phyloP scores from a whole-genome alignment of 2,329 filamentous ascomycete genomes.

The Botrytis byssoidea region DNA sequence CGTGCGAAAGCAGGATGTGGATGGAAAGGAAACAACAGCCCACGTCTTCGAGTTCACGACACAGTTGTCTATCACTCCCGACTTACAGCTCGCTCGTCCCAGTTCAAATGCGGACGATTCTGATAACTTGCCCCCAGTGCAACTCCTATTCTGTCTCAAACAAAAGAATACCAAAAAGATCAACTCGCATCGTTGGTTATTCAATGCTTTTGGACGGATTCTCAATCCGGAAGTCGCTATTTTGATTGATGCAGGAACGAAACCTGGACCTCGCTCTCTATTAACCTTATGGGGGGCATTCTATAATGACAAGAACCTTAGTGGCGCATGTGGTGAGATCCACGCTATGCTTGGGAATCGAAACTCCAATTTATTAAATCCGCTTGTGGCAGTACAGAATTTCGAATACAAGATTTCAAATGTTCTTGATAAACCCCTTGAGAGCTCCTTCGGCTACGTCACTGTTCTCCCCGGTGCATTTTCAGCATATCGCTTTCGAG shows the following conservation, averaged over 20 bases:
- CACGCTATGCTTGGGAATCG: slow-evolving; percentile 83
- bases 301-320: slow-evolving; percentile 99
- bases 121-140: slow-evolving; percentile 85
- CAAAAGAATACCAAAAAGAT: slow-evolving; percentile 99
- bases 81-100: slow-evolving; percentile 88
- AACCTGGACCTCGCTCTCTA: slow-evolving; percentile 88
- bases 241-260: slow-evolving; percentile 94
- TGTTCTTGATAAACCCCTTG: slow-evolving; percentile 95
- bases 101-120: slow-evolving; percentile 72
- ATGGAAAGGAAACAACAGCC: slow-evolving; percentile 92
- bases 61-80: slow-evolving; percentile 94
- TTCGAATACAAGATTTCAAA: slow-evolving; percentile 99
- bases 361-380: slow-evolving; percentile 75
- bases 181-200: slow-evolving; percentile 98
- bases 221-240: slow-evolving; percentile 97
- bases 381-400: slow-evolving; percentile 95
- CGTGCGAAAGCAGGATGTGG: slow-evolving; percentile 97
- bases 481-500: slow-evolving; percentile 95
- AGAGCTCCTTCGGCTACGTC: slow-evolving; percentile 96
- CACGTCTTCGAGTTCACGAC: slow-evolving; percentile 99
- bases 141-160: slow-evolving; percentile 99
- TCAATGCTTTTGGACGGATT: slow-evolving; percentile 96
- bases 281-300: slow-evolving; percentile 96
- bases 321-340: slow-evolving; percentile 97
- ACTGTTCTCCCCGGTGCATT: slow-evolving; percentile 98